phyloP scores from a whole-genome alignment of 1,284 basidiomycete genomes.

The Marasmius fiardii region DNA sequence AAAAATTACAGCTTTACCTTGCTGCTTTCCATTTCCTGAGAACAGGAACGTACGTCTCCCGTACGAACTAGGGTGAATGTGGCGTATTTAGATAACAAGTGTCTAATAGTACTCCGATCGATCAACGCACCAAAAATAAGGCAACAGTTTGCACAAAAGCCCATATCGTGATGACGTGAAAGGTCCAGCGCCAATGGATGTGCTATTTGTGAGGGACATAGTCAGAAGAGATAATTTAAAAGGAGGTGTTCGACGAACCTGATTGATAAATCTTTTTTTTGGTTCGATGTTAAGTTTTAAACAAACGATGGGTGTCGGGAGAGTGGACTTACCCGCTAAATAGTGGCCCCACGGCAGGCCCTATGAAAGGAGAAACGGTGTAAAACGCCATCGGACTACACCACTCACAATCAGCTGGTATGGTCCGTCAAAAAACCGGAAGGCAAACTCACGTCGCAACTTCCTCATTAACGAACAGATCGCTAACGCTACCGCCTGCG shows the following conservation, averaged over 20 bases:
- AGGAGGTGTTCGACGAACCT: too few species aligned
- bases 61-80: slow-evolving; percentile 49
- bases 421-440: neutral
- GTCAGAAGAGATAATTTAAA: too few species aligned
- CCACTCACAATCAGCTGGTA: too few species aligned
- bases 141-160: slow-evolving; percentile 42
- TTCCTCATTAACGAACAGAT: slow-evolving; percentile 61
- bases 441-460: slow-evolving; percentile 59
- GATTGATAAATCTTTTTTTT: too few species aligned
- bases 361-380: slow-evolving; percentile 69
- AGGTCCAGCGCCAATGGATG: slow-evolving; percentile 77
- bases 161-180: slow-evolving; percentile 66
- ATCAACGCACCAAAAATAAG: slow-evolving; percentile 49
- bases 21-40: slow-evolving; percentile 58
- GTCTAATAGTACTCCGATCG: too few species aligned
- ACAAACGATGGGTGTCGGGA: too few species aligned
- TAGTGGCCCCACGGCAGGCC: slow-evolving; percentile 67
- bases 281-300: too few species aligned
- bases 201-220: too few species aligned
- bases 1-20: too few species aligned
- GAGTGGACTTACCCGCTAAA: slow-evolving; percentile 47
- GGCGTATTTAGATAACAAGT: too few species aligned
- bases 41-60: slow-evolving; percentile 74
- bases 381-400: slow-evolving; percentile 35
- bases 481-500: slow-evolving; percentile 76